Evolutionary conservation across 2,329 filamentous ascomycete genomes (phyloP).

Genomic region (Coleophoma eucalyptorum): DNA sequence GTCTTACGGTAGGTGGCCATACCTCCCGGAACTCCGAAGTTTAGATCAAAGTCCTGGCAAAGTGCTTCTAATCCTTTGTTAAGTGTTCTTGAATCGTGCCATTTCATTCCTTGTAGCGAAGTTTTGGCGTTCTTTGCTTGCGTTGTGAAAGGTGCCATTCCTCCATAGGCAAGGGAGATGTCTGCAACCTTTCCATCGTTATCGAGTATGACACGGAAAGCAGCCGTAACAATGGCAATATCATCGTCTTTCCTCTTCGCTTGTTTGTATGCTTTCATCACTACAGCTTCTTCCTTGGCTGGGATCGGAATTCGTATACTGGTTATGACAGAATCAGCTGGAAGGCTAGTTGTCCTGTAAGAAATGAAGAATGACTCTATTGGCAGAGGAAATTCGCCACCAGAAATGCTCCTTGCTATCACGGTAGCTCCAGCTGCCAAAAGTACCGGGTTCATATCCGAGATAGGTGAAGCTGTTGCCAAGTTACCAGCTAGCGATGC

Average conservation of each 20-base stretch:
- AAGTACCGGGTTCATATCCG: constrained; percentile 91
- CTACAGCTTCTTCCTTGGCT: constrained; percentile 64
- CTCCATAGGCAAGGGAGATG: constrained; percentile 82
- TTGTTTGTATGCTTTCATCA: constrained; percentile 88
- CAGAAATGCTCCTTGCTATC: constrained; percentile 58
- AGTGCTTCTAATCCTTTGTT: constrained; percentile 83
- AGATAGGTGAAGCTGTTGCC: constrained; percentile 92
- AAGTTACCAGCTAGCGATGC: constrained; percentile 94
- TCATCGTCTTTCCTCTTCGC: constrained; percentile 95
- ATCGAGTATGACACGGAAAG: constrained; percentile 69
- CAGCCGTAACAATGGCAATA: constrained; percentile 92
- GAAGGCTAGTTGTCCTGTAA: constrained; percentile 81
- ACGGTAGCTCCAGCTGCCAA: constrained; percentile 80
- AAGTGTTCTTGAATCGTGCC: constrained; percentile 74
- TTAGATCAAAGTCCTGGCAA: constrained; percentile 78
- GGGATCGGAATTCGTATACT: constrained; percentile 77
- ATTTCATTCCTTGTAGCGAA: constrained; percentile 70
- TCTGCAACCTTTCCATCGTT: constrained; percentile 65
- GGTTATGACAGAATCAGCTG: constrained; percentile 75
- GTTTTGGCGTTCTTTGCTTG: constrained; percentile 71
- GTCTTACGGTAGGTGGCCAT: constrained; percentile 95
- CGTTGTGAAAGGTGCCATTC: constrained; percentile 87
- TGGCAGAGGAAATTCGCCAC: constrained; percentile 47
- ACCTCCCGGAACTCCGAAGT: constrained; percentile 86
- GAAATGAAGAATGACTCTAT: constrained; percentile 88